Base-by-base conservation (phyloP, 2,329 filamentous ascomycete species). In the Lecanoromycetidae sp. region DNA sequence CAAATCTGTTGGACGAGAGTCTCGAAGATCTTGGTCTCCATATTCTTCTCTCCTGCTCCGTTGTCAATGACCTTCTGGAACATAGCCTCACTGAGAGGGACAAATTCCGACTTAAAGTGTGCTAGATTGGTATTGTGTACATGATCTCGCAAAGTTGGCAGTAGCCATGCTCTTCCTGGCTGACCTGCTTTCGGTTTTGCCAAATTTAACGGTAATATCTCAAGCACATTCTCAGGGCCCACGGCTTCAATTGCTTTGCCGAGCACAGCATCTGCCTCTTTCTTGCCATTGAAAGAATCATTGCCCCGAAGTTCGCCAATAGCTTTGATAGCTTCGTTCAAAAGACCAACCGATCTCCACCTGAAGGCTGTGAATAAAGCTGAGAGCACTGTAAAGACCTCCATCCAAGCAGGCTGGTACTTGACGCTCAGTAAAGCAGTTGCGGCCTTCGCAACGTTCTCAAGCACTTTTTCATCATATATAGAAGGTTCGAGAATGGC, bases 21-120 rank as follows among this genome's bases (percentile, higher is more conserved):
- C 67, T 98, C 90, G 61, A 91, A 98, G 50, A 98, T 93, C 71
- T 98, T 98, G 60, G 91, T 77, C 63, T 96, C 87, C 75, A 94
- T 88, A 0, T 87, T 91, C 72, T 94, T 95, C 60, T 90, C 84
- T 12, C 78, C 79, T 19, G 77, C 70, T 12, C 84, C 85, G 57
- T 93, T 84, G 52, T 94, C 82, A 38, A 94, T 70, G 4, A 96
- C 84, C 55, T 77, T 80, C 62, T 96, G 86, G 63, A 90, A 95
- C 72, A 98, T 84, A 41, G 76, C 68, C 62, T 94, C 84, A 61
- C 90, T 96, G 20, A 98, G 70, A 13, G 91, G 87, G 5, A 95
- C 79, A 63, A 98, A 80, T 58, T 93, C 87, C 3, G 73, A 70
- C 56, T 80, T 82, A 72, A 98, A 98, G 63, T 95, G 87, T 1